A percentile compares a stretch with the other conserved stretches of the same genome.
These are phyloP conservation scores for Beauveria sp. DNA, from an alignment of 2,329 filamentous ascomycete species.

Conservation along the genomic window DNA sequence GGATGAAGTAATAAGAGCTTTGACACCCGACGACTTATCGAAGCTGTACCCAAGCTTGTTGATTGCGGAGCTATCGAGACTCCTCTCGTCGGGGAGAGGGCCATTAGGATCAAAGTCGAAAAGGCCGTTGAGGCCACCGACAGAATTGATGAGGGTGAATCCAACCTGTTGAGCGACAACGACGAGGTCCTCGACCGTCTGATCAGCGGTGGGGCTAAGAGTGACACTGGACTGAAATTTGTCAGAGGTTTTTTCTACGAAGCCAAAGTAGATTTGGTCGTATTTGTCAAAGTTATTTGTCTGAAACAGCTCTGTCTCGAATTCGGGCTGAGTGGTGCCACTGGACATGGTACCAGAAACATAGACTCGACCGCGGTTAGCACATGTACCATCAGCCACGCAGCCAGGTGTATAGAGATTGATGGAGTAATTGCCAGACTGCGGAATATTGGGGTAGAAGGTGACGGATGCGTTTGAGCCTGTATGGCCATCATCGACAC, in stretches of 20 bases:
- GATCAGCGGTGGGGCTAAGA: constrained; percentile 59
- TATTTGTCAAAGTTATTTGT: constrained; percentile 99
- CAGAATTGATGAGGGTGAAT: constrained; percentile 66
- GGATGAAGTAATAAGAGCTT: constrained; percentile 56
- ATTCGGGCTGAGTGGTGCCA: constrained; percentile 35
- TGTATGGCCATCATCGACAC: constrained; percentile 41
- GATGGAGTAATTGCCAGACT: constrained; percentile 87
- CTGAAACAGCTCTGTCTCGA: constrained; percentile 65
- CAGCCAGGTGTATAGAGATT: constrained; percentile 92
- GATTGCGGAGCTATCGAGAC: constrained; percentile 66
- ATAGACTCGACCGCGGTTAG: constrained; percentile 69
- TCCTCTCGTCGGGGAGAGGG: constrained; percentile 44
- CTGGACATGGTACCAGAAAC: constrained; percentile 65
- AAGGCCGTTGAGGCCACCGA: constrained; percentile 77
- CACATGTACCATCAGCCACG: constrained; percentile 68
- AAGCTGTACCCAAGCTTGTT: constrained; percentile 69
- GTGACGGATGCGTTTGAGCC: constrained; percentile 57
- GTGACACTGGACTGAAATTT: constrained; percentile 77
- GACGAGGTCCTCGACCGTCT: constrained; percentile 54
- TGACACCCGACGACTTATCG: constrained; percentile 58
- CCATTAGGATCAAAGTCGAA: constrained; percentile 73
- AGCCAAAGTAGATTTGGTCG: constrained; percentile 81
- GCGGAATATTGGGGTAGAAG: constrained; percentile 75
- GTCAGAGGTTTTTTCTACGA: constrained; percentile 65
- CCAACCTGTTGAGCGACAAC: constrained; percentile 86